Conservation (phyloP, 2,329 filamentous ascomycete species). For the Anisogramma anomala region DNA sequence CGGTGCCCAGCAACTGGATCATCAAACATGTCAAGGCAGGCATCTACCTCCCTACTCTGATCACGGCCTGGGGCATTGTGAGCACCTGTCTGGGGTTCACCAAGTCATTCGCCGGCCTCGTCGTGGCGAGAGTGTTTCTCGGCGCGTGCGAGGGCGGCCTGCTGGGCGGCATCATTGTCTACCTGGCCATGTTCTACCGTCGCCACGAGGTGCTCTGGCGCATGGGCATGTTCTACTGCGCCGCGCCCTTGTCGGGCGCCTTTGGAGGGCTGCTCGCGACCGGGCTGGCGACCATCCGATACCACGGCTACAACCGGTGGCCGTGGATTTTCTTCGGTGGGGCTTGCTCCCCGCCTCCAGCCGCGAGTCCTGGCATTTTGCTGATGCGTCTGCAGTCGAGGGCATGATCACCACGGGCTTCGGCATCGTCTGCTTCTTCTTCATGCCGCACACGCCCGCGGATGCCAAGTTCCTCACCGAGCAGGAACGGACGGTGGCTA, state of each 20-base stretch:
- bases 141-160: constrained; percentile 47
- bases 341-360: neutral
- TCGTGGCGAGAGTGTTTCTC: constrained; percentile 31
- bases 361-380: neutral
- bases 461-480: constrained; percentile 19
- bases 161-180: constrained; percentile 45
- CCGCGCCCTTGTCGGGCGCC: constrained; percentile 55
- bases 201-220: constrained; percentile 45
- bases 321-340: constrained; percentile 37
- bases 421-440: constrained; percentile 45
- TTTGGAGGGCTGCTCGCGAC: constrained; percentile 52
- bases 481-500: constrained; percentile 17
- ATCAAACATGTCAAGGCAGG: constrained; percentile 53
- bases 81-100: constrained; percentile 19
- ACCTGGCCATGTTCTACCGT: constrained; percentile 40
- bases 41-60: constrained; percentile 53
- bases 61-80: constrained; percentile 33
- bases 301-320: constrained; percentile 28
- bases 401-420: constrained; percentile 49
- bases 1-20: constrained; percentile 52
- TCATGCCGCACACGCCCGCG: constrained; percentile 20
- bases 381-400: constrained; percentile 27
- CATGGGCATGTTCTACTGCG: constrained; percentile 53
- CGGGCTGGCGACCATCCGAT: constrained; percentile 41
- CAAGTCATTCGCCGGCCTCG: constrained; percentile 17